Base-by-base conservation (phyloP, 2,329 filamentous ascomycete genomes). In the Botrytis cinerea region DNA sequence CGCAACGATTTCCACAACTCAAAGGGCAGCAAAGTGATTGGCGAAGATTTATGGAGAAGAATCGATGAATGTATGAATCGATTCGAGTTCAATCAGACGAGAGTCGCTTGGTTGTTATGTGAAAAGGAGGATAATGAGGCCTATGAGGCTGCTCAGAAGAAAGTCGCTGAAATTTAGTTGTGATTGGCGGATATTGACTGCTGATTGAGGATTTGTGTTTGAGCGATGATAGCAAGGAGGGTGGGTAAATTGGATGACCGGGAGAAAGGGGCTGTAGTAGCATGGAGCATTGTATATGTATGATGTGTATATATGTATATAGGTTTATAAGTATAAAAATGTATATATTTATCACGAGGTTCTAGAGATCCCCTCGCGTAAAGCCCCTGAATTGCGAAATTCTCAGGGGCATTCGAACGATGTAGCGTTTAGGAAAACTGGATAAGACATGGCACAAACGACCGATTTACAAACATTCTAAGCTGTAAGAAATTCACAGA, bases 71-170 rank as follows among this genome's bases (percentile, higher is more conserved):
- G 64, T 8, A 72, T 72, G 71, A 35, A 59, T 35, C 38, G 63
- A 25, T 72, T 68, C 16, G 71, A 72, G 43, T 54, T 45, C 10
- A 67, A 67, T 1, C 28, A 67, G n/a, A 68, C 62, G 16, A 68
- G 71, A 68, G 62, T 72, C 12, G 71, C 71, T 8, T 72, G 71
- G 71, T 48, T 63, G 25, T 68, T 72, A 45, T 66, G 64, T 18
- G 71, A 72, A 43, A 68, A 68, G 22, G 71, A 43, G 10, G 71
- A 72, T 16, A 59, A 60, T 72, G 40, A 72, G 16, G 71, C 71
- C 2, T 48, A 72, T 6, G 71, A 43, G 14, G 51, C 38, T 2
- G 71, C 62, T 40, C 35, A 38, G 46, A 9, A 46, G n/a, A 59
- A 46, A 5, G 40, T n/a, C 9, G n/a, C 16, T 4, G 48, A 59